Base-by-base conservation (phyloP, 805 yeast genomes). In the Dipodascus albidus region DNA sequence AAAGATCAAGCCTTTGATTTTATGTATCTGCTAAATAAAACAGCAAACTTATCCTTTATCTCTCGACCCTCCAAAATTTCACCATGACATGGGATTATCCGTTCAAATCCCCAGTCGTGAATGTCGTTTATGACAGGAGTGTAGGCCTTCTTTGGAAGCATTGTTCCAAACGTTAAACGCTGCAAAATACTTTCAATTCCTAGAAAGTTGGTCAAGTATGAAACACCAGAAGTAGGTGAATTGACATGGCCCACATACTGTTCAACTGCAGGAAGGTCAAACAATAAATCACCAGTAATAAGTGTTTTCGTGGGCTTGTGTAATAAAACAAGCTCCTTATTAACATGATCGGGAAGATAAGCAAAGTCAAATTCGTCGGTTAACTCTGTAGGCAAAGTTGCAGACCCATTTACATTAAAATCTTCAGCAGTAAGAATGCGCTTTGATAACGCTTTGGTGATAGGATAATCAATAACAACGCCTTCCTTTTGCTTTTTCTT, bases 11-110 rank as follows among this genome's bases (percentile, higher is more conserved):
- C 33, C 11, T 27, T 38, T 4, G 17, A 6, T 14, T 47, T 47
- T 4, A 47, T 21, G 23, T 22, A 47, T 17, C 19, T 4, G 9
- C 19, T 21, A 47, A 21, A 47, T 15, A 22, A 22, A 14, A 3
- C n/a, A 63, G 24, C 21, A 20, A 50, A 47, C 51, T 48, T 48
- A 2, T 56, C 55, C 50, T 66, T 64, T 15, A 68, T 78, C 50
- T 66, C 63, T 6, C 64, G 60, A 15, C 31, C 24, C 21, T 76
- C 79, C 53, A 81, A 68, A 9, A 80, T 70, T 57, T 76, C 76
- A 14, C 88, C 88, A 62, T 82, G 87, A 57, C 83, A 78, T 59
- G 74, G 67, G 42, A 82, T 76, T 50, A 80, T 67, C n/a, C 69
- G 67, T 14, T 75, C 74, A 55, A 79, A 74, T 47, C 75, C 74